These are phyloP conservation scores for Insectozyma bohioensis DNA, from an alignment of 1,139 yeast species.

Conservation along the genomic window DNA sequence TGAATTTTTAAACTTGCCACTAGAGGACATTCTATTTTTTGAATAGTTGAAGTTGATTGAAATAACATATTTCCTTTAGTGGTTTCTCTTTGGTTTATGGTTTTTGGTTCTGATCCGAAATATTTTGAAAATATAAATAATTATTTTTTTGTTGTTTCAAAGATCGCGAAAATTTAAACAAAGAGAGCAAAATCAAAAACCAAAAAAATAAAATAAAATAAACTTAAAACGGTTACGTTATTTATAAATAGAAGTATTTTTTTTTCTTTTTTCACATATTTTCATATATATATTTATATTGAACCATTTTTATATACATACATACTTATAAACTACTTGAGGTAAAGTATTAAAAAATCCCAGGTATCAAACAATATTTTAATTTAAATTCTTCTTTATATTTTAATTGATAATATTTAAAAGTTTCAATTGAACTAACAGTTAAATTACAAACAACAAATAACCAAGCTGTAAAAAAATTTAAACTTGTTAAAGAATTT, in stretches of 20 bases:
- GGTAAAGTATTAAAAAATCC: conserved; percentile 16
- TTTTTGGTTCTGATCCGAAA: too few species aligned
- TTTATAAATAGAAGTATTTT: too few species aligned
- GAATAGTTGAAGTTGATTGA: conserved; percentile 11
- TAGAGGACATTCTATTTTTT: conserved; percentile 27
- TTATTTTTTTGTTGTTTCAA: too few species aligned
- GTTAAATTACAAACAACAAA: conserved; percentile 67
- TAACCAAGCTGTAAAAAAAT: conserved; percentile 26
- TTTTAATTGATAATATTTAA: conserved; percentile 46
- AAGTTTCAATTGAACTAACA: conserved; percentile 62
- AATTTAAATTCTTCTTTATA: conserved; percentile 21
- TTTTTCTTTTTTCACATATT: too few species aligned
- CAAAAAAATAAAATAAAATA: conserved; percentile 12
- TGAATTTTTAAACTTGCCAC: conserved; percentile 41
- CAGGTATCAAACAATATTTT: conserved; percentile 22
- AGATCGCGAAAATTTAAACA: too few species aligned
- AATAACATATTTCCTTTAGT: too few species aligned
- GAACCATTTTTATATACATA: too few species aligned
- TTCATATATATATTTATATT: too few species aligned
- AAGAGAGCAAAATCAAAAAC: too few species aligned
- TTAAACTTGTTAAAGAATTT: conserved; percentile 14
- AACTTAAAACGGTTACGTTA: not conserved
- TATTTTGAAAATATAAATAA: too few species aligned
- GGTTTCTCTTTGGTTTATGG: too few species aligned
- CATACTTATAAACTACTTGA: conserved; percentile 1